Evolutionary conservation across 192 early-diverging fungal genomes (phyloP).

Genomic region (Linnemannia hyalina): DNA sequence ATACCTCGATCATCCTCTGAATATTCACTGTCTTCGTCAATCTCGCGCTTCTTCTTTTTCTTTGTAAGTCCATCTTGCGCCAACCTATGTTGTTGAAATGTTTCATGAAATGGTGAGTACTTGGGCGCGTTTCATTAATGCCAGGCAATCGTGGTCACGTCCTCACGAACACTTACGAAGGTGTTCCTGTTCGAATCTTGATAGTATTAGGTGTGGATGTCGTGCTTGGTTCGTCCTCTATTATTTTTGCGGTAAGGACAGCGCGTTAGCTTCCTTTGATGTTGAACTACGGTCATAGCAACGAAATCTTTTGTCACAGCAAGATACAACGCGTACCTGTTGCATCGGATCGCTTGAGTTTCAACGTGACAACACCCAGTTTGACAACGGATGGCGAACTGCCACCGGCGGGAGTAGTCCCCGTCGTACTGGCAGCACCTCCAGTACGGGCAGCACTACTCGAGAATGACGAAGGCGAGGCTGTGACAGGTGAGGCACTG

Average conservation of each 20-base stretch:
- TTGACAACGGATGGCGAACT: constrained; percentile 24
- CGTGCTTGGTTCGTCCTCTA: constrained; percentile 39
- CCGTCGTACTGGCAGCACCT: constrained; percentile 4
- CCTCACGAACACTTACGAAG: constrained; percentile 27
- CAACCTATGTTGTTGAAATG: neutral
- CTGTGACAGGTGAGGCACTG: constrained; percentile 35
- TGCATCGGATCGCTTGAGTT: constrained; percentile 51
- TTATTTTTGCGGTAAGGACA: constrained; percentile 15
- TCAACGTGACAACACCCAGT: constrained; percentile 43
- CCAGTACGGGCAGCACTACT: constrained; percentile 10
- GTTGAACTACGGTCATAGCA: neutral
- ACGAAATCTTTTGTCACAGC: neutral
- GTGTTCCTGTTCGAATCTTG: constrained; percentile 46
- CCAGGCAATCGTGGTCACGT: neutral
- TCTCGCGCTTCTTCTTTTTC: constrained; percentile 46
- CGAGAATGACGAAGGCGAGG: constrained; percentile 45
- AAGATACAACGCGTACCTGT: constrained; percentile 4
- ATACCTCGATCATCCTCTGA: constrained; percentile 54
- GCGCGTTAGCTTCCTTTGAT: neutral
- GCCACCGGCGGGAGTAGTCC: neutral
- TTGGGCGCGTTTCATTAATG: neutral
- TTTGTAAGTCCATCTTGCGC: constrained; percentile 36
- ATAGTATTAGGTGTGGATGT: constrained; percentile 34
- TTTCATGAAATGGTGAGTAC: neutral
- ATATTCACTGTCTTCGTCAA: constrained; percentile 54